These are phyloP conservation scores for Bisporella sp. DNA, from an alignment of 2,329 filamentous ascomycete species.

Conservation along the genomic window DNA sequence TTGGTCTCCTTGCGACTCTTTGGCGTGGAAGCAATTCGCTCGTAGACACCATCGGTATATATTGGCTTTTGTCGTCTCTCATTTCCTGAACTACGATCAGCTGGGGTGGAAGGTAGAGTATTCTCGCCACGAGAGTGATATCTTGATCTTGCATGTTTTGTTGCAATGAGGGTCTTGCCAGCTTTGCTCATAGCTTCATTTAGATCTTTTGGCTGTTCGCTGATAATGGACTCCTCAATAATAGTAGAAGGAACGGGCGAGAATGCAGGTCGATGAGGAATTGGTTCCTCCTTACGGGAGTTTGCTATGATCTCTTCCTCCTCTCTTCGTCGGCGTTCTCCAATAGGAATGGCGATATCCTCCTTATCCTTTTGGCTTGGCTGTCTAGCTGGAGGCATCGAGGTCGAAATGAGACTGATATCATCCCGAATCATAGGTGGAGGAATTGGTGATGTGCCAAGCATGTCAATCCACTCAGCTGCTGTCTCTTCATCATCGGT, in stretches of 20 bases:
- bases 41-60: no score
- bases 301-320: constrained; percentile 7
- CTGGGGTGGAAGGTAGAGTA: background rate
- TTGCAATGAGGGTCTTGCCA: constrained; percentile 1
- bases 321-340: constrained; percentile 18
- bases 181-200: constrained; percentile 17
- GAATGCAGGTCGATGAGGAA: no score
- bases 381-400: constrained; percentile 1
- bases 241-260: constrained; percentile 1
- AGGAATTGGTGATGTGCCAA: constrained; percentile 60
- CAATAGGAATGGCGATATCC: constrained; percentile 23
- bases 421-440: constrained; percentile 29
- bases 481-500: constrained; percentile 54
- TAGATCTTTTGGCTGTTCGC: constrained; percentile 9
- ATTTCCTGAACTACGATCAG: no score
- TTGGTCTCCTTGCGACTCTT: no score
- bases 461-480: constrained; percentile 79
- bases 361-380: constrained; percentile 7
- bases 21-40: no score
- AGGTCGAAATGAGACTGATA: constrained; percentile 7
- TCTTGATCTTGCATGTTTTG: constrained; percentile 12
- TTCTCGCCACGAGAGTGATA: constrained; percentile 10
- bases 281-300: background rate
- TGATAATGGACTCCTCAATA: constrained; percentile 6
- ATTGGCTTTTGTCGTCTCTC: no score